Evolutionary conservation across 2,329 filamentous ascomycete genomes (phyloP).

Genomic region (Paracamarosporium sp.): DNA sequence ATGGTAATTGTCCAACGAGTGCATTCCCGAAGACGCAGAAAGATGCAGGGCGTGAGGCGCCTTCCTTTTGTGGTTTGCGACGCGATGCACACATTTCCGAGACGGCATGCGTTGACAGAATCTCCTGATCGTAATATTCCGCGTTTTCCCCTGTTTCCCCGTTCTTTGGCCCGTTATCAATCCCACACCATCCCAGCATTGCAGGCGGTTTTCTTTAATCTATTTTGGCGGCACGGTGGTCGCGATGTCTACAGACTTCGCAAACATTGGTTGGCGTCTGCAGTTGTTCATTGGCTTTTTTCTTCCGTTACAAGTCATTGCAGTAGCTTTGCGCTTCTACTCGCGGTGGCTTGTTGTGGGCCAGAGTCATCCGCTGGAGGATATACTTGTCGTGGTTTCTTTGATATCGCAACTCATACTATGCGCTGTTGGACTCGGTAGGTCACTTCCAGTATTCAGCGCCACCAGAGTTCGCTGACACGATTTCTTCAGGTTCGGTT

Average conservation of each 20-base stretch:
- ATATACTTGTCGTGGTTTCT: background rate
- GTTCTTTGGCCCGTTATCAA: background rate
- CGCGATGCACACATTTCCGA: background rate
- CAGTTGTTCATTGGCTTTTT: background rate
- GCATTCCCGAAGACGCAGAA: background rate
- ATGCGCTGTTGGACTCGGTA: background rate
- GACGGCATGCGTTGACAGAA: background rate
- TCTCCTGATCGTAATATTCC: background rate
- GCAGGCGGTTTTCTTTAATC: background rate
- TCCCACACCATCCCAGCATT: background rate
- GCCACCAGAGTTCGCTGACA: background rate
- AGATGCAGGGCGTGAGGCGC: background rate
- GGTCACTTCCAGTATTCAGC: background rate
- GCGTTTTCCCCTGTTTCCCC: background rate
- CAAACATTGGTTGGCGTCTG: background rate
- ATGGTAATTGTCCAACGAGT: background rate
- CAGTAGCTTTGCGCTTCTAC: background rate
- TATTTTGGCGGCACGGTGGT: background rate
- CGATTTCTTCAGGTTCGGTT: background rate
- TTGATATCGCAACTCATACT: background rate
- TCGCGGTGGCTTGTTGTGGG: background rate
- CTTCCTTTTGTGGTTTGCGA: background rate
- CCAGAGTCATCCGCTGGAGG: background rate
- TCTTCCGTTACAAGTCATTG: background rate
- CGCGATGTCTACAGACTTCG: background rate